phyloP scores from a whole-genome alignment of 2,329 filamentous ascomycete genomes.

The Stachybotrys elegans region DNA sequence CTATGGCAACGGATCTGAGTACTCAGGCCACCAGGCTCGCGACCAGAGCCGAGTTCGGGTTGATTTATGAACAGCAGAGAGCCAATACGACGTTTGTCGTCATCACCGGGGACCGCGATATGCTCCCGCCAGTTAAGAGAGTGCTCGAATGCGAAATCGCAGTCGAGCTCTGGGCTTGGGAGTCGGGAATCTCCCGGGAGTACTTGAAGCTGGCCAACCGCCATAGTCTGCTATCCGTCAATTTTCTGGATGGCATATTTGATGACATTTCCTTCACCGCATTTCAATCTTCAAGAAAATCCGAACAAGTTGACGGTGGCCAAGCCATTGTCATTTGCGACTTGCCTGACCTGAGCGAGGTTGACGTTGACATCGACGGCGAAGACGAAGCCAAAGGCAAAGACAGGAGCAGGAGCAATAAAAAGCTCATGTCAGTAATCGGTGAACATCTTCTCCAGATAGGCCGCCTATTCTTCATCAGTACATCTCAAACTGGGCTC shows the following conservation, averaged over 20 bases:
- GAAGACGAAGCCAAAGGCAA: no score
- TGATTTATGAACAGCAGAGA: slow-evolving; percentile 1
- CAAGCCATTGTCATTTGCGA: not conserved
- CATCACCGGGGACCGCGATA: slow-evolving; percentile 19
- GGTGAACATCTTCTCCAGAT: not conserved
- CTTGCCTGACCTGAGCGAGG: not conserved
- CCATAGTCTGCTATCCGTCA: not conserved
- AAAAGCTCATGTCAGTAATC: no score
- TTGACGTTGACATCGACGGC: no score
- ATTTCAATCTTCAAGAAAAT: not conserved
- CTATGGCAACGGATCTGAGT: slow-evolving; percentile 15
- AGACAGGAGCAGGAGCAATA: no score
- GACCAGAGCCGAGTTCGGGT: not conserved
- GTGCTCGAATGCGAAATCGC: slow-evolving; percentile 13
- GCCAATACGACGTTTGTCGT: slow-evolving; percentile 13
- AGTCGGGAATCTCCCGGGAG: slow-evolving; percentile 13
- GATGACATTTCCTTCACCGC: not conserved
- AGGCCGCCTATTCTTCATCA: not conserved
- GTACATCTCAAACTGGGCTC: not conserved
- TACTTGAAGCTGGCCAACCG: slow-evolving; percentile 7
- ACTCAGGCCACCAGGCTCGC: slow-evolving; percentile 9
- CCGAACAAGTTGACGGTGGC: not conserved
- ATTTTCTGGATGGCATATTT: not conserved
- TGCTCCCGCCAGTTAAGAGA: slow-evolving; percentile 14
- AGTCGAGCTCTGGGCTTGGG: slow-evolving; percentile 21